Evolutionary conservation across 1,284 basidiomycete species (phyloP), one percentile per base, ranked within the genome.

Genomic region (Cystobasidium sp.): DNA sequence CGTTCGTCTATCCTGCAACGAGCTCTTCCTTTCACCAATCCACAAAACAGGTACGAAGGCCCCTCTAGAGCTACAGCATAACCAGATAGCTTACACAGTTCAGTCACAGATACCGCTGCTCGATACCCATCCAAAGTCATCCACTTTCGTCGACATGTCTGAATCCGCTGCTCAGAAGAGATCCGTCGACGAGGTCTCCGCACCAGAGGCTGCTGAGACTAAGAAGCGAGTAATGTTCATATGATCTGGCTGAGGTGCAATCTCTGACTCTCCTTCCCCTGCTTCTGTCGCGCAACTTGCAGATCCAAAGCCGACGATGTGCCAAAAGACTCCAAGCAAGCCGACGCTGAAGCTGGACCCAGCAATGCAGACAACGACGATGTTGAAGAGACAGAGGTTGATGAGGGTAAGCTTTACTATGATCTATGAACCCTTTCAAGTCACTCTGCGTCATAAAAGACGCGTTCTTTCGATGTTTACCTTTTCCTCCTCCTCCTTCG

Each of bases 151-250:
- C 49, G 41, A 49, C 14, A 73, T 73, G 70, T 73, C 70, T 43
- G 70, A 73, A 20, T 55, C 62, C 51, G 63, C 70, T n/a, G 52
- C 70, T 22, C 49, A 61, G 52, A 73, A 73, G 70, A 73, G 70
- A 59, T 62, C 44, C 63, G 70, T 73, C 51, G 70, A 73, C 22
- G 70, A 73, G 47, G 70, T 73, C 14, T 73, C 70, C 44, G 62
- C 70, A 4, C 70, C 70, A 18, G 70, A 73, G 44, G 63, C 58
- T 20, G 62, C 62, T 37, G 70, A 73, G 52, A 39, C 62, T 22
- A 73, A 73, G 63, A 65, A 62, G 70, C 66, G 55, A 39, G 70
- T 24, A 18, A 3, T n/a, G 12, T 31, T 46, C 16, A 1, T 39
- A 18, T 49, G 22, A 6, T 12, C 39, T 20, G 7, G 9, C 1